These are phyloP conservation scores for Zygoascus flipseniorum DNA, from an alignment of 805 yeast genomes.

Conservation along the genomic window DNA sequence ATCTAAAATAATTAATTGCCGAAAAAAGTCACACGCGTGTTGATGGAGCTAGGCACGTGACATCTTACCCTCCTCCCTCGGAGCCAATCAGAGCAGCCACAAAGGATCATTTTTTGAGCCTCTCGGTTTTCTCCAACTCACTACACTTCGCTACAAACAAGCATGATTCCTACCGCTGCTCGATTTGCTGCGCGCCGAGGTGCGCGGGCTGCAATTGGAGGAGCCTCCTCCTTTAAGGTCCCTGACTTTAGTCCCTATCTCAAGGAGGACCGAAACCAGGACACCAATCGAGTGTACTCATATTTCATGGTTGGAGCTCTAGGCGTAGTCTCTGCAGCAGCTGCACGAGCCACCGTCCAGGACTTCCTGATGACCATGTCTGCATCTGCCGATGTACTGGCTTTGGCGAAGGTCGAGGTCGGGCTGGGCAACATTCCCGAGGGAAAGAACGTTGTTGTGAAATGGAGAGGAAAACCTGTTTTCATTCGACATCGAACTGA, in stretches of 20 bases:
- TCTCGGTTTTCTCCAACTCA: too few relatives aligned
- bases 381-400: slow-evolving; percentile 98
- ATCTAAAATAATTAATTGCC: too few relatives aligned
- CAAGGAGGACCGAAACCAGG: slow-evolving; percentile 61
- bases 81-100: neutral
- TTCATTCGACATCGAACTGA: slow-evolving; percentile 98
- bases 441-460: slow-evolving; percentile 96
- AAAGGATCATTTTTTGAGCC: neutral
- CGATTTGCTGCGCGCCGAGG: slow-evolving; percentile 4
- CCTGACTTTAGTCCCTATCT: slow-evolving; percentile 83
- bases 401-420: slow-evolving; percentile 99
- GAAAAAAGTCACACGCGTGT: too few relatives aligned
- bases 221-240: slow-evolving; percentile 73
- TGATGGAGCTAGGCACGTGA: neutral
- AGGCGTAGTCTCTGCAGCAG: slow-evolving; percentile 85
- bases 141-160: neutral
- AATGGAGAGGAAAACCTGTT: slow-evolving; percentile 99
- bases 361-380: slow-evolving; percentile 88
- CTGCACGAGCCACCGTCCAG: slow-evolving; percentile 90
- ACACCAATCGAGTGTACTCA: slow-evolving; percentile 75
- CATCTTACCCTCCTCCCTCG: neutral
- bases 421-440: slow-evolving; percentile 88
- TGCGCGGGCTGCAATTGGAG: slow-evolving; percentile 5
- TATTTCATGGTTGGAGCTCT: slow-evolving; percentile 97
- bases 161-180: slow-evolving; percentile 3